phyloP scores from a whole-genome alignment of 805 yeast genomes.

The Ogataea angusta region DNA sequence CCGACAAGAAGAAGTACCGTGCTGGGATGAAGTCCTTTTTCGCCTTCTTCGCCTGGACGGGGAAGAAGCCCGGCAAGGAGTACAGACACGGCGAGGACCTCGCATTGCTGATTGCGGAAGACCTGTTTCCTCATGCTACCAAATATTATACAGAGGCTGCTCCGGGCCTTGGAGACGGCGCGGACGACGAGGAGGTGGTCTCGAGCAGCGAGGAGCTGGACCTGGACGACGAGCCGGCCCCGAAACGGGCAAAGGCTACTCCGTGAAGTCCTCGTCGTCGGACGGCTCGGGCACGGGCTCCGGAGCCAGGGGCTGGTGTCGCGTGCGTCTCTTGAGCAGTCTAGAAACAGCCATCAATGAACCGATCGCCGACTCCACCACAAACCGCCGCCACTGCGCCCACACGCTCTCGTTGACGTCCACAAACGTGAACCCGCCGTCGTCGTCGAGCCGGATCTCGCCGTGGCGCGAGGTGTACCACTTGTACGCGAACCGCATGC shows the following conservation, averaged over 20 bases:
- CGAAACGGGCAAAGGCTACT: slow-evolving; percentile 4
- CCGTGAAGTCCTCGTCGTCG: slow-evolving; percentile 8
- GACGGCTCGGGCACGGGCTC: not conserved
- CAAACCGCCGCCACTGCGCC: slow-evolving; percentile 13
- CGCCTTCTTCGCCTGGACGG: slow-evolving; percentile 86
- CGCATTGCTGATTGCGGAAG: slow-evolving; percentile 70
- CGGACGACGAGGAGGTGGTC: slow-evolving; percentile 40
- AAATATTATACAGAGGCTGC: slow-evolving; percentile 76
- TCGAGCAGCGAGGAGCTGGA: slow-evolving; percentile 47
- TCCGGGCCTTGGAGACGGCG: slow-evolving; percentile 57
- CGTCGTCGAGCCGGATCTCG: slow-evolving; percentile 75
- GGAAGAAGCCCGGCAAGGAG: slow-evolving; percentile 70
- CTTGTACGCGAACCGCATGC: slow-evolving; percentile 38
- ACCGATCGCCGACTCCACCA: slow-evolving; percentile 19
- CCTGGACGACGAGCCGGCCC: slow-evolving; percentile 24
- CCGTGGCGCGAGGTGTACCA: slow-evolving; percentile 51
- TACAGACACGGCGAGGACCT: slow-evolving; percentile 77
- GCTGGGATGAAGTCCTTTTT: slow-evolving; percentile 80
- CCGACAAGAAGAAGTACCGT: slow-evolving; percentile 60
- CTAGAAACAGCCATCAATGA: not conserved
- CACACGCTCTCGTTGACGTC: slow-evolving; percentile 24
- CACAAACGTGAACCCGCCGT: slow-evolving; percentile 39
- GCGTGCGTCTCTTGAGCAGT: slow-evolving; percentile 26
- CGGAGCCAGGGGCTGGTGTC: not conserved
- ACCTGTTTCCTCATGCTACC: slow-evolving; percentile 80